Evolutionary conservation across 805 yeast species (phyloP), one percentile per base, ranked within the genome.

Genomic region (Blastobotrys mokoenaii): DNA sequence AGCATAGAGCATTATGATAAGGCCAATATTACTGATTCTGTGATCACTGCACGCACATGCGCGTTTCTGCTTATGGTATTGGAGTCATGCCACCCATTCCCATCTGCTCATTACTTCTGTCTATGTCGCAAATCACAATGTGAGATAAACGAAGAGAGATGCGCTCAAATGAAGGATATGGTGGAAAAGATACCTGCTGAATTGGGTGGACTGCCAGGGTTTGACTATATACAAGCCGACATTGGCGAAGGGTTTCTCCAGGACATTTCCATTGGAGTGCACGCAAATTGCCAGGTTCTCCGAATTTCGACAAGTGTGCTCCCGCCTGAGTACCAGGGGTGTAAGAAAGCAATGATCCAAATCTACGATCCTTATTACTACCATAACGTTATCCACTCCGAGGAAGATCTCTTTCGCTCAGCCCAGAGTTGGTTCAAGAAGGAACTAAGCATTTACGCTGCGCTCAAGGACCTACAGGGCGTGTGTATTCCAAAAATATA

Each of bases 311-410:
- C 39, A 6, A 20, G 10, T 3, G 30, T 14, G 9, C 15, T 36
- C 29, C 30, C 30, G 8, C 29, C 27, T 6, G 15, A 31, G 12
- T 12, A 14, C 15, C 15, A 31, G 34, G 5, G 4, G 3, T 31
- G n/a, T 22, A 14, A 15, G 3, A 36, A 11, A 7, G 39, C 39
- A 36, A 11, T 36, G 18, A 12, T 17, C 7, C 27, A 18, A 10
- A 20, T 36, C 30, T 36, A 18, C 15, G 39, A 36, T 6, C 22
- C 39, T 7, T 36, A 36, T n/a, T 36, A 36, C n/a, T 36, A 36
- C 11, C 15, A 18, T 29, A 16, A 36, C 3, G 17, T 36, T 3
- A 22, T 22, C 8, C 14, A 36, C 39, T 12, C 39, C 7, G 39
- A 36, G n/a, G 12, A n/a, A 3, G 15, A 36, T 4, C 9, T 36